Conservation (phyloP, 768 basidiomycete species). For the Lanmaoa pseudosensibilis region DNA sequence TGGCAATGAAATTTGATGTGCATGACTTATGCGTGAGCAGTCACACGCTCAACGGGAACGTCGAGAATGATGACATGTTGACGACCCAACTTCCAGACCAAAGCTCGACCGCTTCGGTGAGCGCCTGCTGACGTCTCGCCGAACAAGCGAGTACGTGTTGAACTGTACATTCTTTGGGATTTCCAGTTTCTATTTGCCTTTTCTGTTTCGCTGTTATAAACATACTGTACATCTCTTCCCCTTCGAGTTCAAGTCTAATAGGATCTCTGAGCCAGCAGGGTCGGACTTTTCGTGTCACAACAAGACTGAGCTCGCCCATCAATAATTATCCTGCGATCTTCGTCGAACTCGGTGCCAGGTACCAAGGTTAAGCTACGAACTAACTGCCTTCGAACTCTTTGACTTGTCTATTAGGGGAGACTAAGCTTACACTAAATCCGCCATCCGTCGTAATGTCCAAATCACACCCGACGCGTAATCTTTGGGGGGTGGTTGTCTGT, state of each 20-base stretch:
- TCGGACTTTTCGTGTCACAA: background rate
- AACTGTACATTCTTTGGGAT: too few relatives aligned
- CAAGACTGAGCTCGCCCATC: background rate
- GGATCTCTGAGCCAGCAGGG: background rate
- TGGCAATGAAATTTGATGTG: background rate
- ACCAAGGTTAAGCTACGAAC: background rate
- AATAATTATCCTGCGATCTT: background rate
- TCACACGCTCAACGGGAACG: background rate
- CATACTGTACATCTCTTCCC: background rate
- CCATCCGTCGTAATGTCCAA: background rate
- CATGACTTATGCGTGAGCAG: background rate
- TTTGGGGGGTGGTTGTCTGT: background rate
- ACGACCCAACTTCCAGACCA: conserved; percentile 4
- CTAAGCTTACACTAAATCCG: background rate
- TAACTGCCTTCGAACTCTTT: background rate
- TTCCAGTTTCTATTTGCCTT: background rate
- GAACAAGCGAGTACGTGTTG: background rate
- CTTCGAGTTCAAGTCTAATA: background rate
- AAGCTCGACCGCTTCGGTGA: background rate
- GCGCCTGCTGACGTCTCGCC: background rate
- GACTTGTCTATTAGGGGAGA: background rate
- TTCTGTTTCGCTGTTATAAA: background rate
- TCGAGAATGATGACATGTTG: background rate
- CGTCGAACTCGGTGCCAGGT: background rate
- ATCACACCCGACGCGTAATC: background rate